A percentile compares a stretch with the other conserved stretches of the same genome.
phyloP scores from a whole-genome alignment of 768 basidiomycete genomes.

The Leucocoprinus leucothites region DNA sequence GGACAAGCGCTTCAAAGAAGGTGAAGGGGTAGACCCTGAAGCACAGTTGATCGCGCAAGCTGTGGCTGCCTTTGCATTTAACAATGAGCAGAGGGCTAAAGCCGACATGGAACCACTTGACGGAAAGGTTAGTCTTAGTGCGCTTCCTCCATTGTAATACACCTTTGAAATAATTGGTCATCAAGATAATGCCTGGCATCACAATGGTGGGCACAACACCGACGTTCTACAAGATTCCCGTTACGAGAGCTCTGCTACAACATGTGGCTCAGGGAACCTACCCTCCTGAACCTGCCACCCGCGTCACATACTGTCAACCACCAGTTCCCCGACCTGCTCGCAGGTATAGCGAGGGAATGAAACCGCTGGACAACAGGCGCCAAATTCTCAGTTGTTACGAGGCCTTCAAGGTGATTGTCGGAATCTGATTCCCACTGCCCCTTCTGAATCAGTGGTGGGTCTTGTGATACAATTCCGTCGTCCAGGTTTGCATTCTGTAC shows the following conservation, averaged over 20 bases:
- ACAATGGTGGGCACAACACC: conserved; percentile 27
- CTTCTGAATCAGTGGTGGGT: too few species aligned
- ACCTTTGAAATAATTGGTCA: too few species aligned
- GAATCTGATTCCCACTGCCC: neutral
- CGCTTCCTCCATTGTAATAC: too few species aligned
- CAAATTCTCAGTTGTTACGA: conserved; percentile 26
- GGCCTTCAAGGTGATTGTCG: conserved; percentile 25
- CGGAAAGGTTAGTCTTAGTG: too few species aligned
- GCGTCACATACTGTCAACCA: conserved; percentile 14
- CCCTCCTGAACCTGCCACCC: conserved; percentile 14
- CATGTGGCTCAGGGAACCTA: conserved; percentile 15
- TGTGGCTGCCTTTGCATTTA: conserved; percentile 29
- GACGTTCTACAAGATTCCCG: conserved; percentile 24
- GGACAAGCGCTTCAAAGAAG: conserved; percentile 16
- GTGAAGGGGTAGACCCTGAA: conserved; percentile 20
- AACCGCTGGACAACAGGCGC: conserved; percentile 25
- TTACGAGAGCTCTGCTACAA: conserved; percentile 11
- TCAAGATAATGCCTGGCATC: conserved; percentile 4
- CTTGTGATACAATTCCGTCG: too few species aligned
- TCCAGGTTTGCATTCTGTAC: too few species aligned
- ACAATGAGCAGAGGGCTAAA: conserved; percentile 15
- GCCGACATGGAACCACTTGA: too few species aligned
- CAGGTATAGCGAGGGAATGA: conserved; percentile 26
- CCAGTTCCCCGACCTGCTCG: conserved; percentile 18
- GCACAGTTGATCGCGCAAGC: conserved; percentile 29